A percentile compares a stretch with the other conserved stretches of the same genome.
phyloP scores from a whole-genome alignment of 352 stramenopile genomes.

The Pythium biforme region DNA sequence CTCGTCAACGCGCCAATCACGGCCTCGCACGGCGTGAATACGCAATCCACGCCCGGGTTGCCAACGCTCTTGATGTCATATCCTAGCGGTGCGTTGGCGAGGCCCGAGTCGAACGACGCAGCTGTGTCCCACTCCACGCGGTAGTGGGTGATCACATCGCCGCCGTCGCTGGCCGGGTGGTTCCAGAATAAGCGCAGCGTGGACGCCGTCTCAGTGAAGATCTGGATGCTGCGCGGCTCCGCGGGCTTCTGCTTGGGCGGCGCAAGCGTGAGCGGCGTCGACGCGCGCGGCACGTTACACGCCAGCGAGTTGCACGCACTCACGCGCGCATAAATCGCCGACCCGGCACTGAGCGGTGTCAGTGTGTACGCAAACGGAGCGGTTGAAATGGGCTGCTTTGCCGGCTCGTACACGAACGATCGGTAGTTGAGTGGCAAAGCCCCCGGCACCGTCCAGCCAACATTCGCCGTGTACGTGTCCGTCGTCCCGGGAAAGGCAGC shows the following conservation, averaged over 20 bases:
- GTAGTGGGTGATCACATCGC: conserved; percentile 92
- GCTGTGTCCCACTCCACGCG: conserved; percentile 93
- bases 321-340: conserved; percentile 85
- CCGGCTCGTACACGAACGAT: conserved; percentile 34
- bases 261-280: conserved; percentile 70
- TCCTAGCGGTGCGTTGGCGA: conserved; percentile 66
- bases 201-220: conserved; percentile 69
- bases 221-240: conserved; percentile 68
- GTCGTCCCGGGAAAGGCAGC: conserved; percentile 37
- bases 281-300: conserved; percentile 78
- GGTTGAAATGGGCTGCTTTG: neutral
- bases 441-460: conserved; percentile 72
- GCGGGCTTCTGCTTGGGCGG: conserved; percentile 87
- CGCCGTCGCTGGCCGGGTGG: conserved; percentile 90
- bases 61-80: conserved; percentile 72
- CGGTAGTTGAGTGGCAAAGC: conserved; percentile 52
- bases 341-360: conserved; percentile 62
- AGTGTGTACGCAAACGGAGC: conserved; percentile 53
- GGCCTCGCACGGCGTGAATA: conserved; percentile 75
- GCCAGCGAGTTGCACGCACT: conserved; percentile 90
- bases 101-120: conserved; percentile 81
- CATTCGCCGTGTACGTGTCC: conserved; percentile 33
- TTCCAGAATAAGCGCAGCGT: conserved; percentile 87
- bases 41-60: conserved; percentile 70
- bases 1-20: conserved; percentile 77